These are phyloP conservation scores for Aspergillus pseudoterreus DNA, from an alignment of 2,329 filamentous ascomycete genomes.

Conservation along the genomic window DNA sequence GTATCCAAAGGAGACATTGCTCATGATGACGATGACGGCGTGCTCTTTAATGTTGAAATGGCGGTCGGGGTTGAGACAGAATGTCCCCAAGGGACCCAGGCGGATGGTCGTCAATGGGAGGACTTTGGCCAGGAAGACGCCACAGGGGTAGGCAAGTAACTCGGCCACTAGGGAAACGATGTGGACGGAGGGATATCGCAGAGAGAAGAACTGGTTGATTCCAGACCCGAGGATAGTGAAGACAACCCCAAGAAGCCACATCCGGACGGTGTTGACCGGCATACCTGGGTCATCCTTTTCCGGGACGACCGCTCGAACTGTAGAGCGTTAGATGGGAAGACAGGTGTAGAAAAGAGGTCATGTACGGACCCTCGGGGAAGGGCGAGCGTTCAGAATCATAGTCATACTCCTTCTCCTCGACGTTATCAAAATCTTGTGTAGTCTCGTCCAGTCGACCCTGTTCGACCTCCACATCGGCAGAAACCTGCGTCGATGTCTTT, in stretches of 20 bases:
- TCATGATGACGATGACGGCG: conserved; percentile 46
- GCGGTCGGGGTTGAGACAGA: conserved; percentile 39
- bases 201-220: conserved; percentile 47
- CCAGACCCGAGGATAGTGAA: conserved; percentile 43
- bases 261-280: conserved; percentile 30
- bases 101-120: conserved; percentile 34
- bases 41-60: conserved; percentile 49
- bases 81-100: conserved; percentile 17
- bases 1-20: conserved; percentile 48
- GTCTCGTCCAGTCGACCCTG: conserved; percentile 10
- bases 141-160: conserved; percentile 43
- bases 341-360: neutral
- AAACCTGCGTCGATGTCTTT: neutral
- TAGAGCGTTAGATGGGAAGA: neutral
- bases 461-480: conserved; percentile 12
- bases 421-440: neutral
- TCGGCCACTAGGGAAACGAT: conserved; percentile 47
- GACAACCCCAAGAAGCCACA: conserved; percentile 45
- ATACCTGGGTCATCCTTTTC: conserved; percentile 26
- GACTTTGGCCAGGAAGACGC: conserved; percentile 36
- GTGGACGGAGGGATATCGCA: conserved; percentile 45
- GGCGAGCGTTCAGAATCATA: conserved; percentile 25
- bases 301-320: conserved; percentile 25
- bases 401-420: conserved; percentile 15
- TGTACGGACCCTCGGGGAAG: conserved; percentile 19